Evolutionary conservation across 2,329 filamentous ascomycete species (phyloP).

Genomic region (Paracorniculantispora psalliotae): DNA sequence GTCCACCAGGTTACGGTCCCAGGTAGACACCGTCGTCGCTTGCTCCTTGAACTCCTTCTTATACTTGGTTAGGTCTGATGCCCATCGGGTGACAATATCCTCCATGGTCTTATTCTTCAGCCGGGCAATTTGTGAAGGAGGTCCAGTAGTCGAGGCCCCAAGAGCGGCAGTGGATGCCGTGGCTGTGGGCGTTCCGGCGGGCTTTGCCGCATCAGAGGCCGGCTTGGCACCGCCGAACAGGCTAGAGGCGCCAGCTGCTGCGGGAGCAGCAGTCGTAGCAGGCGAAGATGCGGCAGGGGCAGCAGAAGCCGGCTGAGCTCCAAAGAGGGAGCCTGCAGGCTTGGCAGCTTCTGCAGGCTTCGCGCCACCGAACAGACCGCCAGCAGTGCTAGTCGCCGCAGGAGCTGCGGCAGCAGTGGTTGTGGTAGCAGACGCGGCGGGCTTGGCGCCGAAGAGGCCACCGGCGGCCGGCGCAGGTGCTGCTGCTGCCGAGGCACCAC

Average conservation of each 20-base stretch:
- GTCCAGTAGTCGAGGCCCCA: constrained; percentile 72
- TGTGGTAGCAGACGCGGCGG: constrained; percentile 29
- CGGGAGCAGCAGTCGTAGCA: constrained; percentile 23
- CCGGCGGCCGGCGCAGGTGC: constrained; percentile 19
- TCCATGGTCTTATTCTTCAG: constrained; percentile 99
- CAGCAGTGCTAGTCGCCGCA: constrained; percentile 22
- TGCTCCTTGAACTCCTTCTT: constrained; percentile 95
- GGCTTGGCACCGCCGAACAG: constrained; percentile 31
- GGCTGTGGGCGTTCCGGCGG: constrained; percentile 21
- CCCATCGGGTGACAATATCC: constrained; percentile 96
- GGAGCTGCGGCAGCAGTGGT: constrained; percentile 29
- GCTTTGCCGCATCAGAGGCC: constrained; percentile 25
- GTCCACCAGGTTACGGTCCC: constrained; percentile 89
- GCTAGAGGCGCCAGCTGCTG: constrained; percentile 27
- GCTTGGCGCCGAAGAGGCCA: constrained; percentile 37
- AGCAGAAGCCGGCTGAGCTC: constrained; percentile 26
- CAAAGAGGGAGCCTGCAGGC: constrained; percentile 27
- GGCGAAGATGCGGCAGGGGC: constrained; percentile 17
- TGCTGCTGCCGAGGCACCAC: constrained; percentile 22
- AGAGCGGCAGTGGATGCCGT: constrained; percentile 37
- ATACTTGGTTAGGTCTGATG: constrained; percentile 89
- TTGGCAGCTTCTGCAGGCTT: constrained; percentile 22
- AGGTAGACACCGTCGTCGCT: constrained; percentile 77
- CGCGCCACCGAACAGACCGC: constrained; percentile 31
- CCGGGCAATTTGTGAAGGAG: constrained; percentile 77